These are phyloP conservation scores for Fistulina hepatica DNA, from an alignment of 1,284 basidiomycete species.

Conservation along the genomic window DNA sequence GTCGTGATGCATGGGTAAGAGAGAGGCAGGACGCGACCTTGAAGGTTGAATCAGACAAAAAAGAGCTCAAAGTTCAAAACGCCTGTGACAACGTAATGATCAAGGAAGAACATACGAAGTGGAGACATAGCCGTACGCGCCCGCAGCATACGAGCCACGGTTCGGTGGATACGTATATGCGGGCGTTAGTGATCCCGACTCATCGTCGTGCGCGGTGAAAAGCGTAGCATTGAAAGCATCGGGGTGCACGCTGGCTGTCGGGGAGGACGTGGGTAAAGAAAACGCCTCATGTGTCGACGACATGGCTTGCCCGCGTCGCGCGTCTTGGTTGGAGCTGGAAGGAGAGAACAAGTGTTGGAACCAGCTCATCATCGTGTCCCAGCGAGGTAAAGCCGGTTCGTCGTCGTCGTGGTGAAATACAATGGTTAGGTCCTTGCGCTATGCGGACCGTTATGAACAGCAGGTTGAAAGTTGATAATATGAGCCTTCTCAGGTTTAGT, in stretches of 20 bases:
- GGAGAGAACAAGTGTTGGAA: constrained; percentile 49
- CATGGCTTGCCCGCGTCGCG: constrained; percentile 49
- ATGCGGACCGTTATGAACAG: too few species aligned
- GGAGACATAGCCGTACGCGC: constrained; percentile 47
- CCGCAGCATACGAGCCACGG: constrained; percentile 49
- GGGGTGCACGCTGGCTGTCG: constrained; percentile 38
- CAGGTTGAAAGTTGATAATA: too few species aligned
- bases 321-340: constrained; percentile 33
- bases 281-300: constrained; percentile 69
- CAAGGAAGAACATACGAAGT: constrained; percentile 37
- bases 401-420: too few species aligned
- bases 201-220: constrained; percentile 37
- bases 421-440: too few species aligned
- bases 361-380: constrained; percentile 63
- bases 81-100: too few species aligned
- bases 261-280: constrained; percentile 63
- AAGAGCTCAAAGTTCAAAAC: constrained; percentile 8
- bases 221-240: constrained; percentile 48
- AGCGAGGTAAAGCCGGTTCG: too few species aligned
- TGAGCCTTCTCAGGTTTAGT: too few species aligned
- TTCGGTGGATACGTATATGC: constrained; percentile 69
- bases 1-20: constrained; percentile 57
- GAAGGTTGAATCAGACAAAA: too few species aligned
- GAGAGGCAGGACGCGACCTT: constrained; percentile 39
- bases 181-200: constrained; percentile 29